Conservation (phyloP, 2,329 filamentous ascomycete genomes). For the Sporothrix euskadiensis region DNA sequence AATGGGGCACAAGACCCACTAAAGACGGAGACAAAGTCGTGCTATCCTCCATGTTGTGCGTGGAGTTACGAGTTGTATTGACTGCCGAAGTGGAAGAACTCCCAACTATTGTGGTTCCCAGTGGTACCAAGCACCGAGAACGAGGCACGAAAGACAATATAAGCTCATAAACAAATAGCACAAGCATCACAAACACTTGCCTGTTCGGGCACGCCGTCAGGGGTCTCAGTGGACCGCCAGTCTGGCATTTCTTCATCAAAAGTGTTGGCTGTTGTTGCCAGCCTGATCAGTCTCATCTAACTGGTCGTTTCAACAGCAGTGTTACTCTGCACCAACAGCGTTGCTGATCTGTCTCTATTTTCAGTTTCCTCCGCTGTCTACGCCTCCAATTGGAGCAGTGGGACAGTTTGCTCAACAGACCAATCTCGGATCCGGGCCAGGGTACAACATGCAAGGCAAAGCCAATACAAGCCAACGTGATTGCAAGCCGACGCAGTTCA, state of each 20-base stretch:
- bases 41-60: neutral
- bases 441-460: neutral
- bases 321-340: neutral
- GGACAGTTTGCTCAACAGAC: neutral
- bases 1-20: neutral
- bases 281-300: neutral
- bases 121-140: neutral
- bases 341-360: neutral
- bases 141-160: neutral
- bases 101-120: neutral
- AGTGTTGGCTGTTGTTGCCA: neutral
- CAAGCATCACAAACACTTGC: neutral
- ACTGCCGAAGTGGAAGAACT: neutral
- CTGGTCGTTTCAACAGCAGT: neutral
- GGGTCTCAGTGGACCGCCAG: neutral
- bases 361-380: neutral
- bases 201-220: neutral
- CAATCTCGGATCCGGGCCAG: neutral
- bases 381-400: neutral
- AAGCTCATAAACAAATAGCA: neutral
- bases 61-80: neutral
- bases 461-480: neutral
- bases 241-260: neutral
- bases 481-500: neutral
- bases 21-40: neutral